Percentiles rank a stretch among this genome's conserved stretches.
Conservation (phyloP, 345 rosid genomes). For the Eucalyptus cloeziana region DNA sequence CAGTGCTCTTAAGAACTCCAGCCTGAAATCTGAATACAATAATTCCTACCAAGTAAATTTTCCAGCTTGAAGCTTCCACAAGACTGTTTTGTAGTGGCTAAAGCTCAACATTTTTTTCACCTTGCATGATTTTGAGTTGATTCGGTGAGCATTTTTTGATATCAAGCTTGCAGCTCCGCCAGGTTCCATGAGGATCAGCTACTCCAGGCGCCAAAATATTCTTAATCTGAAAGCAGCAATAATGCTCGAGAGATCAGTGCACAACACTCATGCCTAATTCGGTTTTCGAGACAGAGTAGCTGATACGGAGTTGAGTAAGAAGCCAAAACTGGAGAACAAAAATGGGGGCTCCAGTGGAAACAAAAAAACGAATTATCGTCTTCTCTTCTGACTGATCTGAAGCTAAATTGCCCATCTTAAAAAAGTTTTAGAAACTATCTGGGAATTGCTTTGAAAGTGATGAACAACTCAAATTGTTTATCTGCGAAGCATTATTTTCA, state of each 20-base stretch:
- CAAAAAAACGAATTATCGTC: background rate
- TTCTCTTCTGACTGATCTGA: background rate
- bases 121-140: constrained; percentile 69
- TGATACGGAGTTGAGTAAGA: background rate
- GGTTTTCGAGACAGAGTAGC: background rate
- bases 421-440: background rate
- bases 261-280: background rate
- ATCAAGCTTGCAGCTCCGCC: constrained; percentile 72
- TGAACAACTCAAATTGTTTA: background rate
- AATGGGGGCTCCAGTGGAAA: background rate
- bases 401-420: background rate
- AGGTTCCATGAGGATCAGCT: constrained; percentile 70
- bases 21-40: constrained; percentile 48
- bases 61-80: background rate
- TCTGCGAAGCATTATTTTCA: background rate
- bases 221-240: constrained; percentile 34
- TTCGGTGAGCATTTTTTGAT: constrained; percentile 48
- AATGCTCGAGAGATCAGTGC: background rate
- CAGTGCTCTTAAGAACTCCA: constrained; percentile 55
- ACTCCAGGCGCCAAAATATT: constrained; percentile 70
- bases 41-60: background rate
- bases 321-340: background rate
- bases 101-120: constrained; percentile 4
- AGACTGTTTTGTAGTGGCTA: background rate
- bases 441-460: background rate